Conservation (phyloP, 768 basidiomycete species). For the Asterophora lycoperdoides region DNA sequence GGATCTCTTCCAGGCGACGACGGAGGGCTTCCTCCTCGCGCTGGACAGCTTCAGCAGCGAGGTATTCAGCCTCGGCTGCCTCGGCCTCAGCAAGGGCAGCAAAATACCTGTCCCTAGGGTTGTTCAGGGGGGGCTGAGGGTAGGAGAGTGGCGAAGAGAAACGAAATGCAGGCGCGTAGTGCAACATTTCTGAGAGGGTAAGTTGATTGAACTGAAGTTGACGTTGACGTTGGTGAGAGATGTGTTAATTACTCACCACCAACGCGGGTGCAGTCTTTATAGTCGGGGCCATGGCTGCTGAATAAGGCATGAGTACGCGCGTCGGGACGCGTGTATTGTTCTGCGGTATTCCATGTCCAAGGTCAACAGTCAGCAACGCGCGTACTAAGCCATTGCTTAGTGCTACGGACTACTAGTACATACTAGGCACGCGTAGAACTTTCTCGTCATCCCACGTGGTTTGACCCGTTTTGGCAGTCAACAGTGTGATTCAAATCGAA, state of each 20-base stretch:
- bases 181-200: constrained; percentile 14
- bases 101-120: constrained; percentile 32
- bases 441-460: constrained; percentile 6
- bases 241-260: neutral
- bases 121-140: constrained; percentile 10
- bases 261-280: constrained; percentile 15
- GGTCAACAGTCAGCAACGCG: constrained; percentile 12
- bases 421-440: constrained; percentile 8
- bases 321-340: constrained; percentile 16
- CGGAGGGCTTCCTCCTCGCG: constrained; percentile 30
- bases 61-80: constrained; percentile 34
- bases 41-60: constrained; percentile 29
- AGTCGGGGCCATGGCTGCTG: constrained; percentile 10
- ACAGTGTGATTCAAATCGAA: too few species aligned
- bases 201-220: constrained; percentile 2
- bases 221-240: neutral
- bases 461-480: too few species aligned
- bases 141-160: neutral
- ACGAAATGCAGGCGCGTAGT: constrained; percentile 9
- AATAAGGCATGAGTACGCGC: constrained; percentile 18
- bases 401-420: too few species aligned
- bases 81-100: constrained; percentile 33
- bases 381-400: too few species aligned
- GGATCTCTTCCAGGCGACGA: constrained; percentile 20
- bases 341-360: neutral